Percentiles rank a stretch among this genome's conserved stretches.
phyloP scores from a whole-genome alignment of 2,329 filamentous ascomycete genomes.

The Colletotrichum destructivum region DNA sequence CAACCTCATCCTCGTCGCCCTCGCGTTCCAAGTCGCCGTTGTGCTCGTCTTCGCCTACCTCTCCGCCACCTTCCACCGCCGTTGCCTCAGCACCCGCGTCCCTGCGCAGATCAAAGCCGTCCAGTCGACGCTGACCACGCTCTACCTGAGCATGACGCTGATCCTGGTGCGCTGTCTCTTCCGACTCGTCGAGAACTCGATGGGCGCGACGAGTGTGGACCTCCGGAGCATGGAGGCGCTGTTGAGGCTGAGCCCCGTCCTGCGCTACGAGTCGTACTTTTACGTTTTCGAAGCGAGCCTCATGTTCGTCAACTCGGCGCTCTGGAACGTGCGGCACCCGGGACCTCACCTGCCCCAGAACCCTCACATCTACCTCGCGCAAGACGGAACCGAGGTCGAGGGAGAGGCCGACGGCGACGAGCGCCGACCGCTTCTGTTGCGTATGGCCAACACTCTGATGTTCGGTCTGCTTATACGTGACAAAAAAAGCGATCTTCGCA shows the following conservation, averaged over 20 bases:
- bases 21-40: constrained; percentile 64
- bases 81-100: constrained; percentile 47
- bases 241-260: constrained; percentile 57
- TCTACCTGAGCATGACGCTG: constrained; percentile 61
- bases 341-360: constrained; percentile 64
- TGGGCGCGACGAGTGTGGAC: constrained; percentile 10
- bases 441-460: too few species aligned
- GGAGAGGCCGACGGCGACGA: constrained; percentile 3
- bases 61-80: constrained; percentile 61
- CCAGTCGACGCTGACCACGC: constrained; percentile 50
- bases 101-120: constrained; percentile 37
- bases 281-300: constrained; percentile 69
- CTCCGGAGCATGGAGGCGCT: constrained; percentile 17
- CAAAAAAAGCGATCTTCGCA: too few species aligned
- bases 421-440: too few species aligned
- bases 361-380: constrained; percentile 64
- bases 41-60: constrained; percentile 61
- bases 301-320: constrained; percentile 65
- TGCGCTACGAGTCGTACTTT: constrained; percentile 72
- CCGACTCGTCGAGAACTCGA: constrained; percentile 61
- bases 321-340: constrained; percentile 68
- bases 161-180: constrained; percentile 66
- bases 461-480: too few species aligned
- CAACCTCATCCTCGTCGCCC: constrained; percentile 57
- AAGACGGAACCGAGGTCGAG: constrained; percentile 55